Evolutionary conservation across 257 asterid species (phyloP).

Genomic region (Nicotiana knightiana): DNA sequence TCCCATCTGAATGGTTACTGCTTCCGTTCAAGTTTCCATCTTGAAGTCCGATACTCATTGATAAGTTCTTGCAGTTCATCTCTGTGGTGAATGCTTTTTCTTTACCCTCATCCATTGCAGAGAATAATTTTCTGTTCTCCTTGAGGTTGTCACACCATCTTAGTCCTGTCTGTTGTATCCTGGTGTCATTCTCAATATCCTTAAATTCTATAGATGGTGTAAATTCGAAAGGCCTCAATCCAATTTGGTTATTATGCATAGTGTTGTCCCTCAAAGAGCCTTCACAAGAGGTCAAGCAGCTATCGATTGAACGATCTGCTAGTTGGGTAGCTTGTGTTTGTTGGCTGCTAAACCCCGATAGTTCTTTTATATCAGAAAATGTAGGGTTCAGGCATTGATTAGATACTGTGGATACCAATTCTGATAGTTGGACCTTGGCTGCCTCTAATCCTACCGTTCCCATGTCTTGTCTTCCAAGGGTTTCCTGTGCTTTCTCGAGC

Average conservation of each 20-base stretch:
- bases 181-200: slow-evolving; percentile 25
- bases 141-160: slow-evolving; percentile 47
- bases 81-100: slow-evolving; percentile 31
- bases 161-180: slow-evolving; percentile 32
- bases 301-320: slow-evolving; percentile 55
- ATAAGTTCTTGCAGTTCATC: slow-evolving; percentile 32
- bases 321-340: slow-evolving; percentile 48
- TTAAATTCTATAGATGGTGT: slow-evolving; percentile 25
- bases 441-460: slow-evolving; percentile 68
- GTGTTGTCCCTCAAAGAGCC: slow-evolving; percentile 56
- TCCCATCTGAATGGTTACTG: slow-evolving; percentile 12
- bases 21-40: slow-evolving; percentile 39
- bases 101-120: slow-evolving; percentile 28
- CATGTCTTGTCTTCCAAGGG: slow-evolving; percentile 66
- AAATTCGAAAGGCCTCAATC: slow-evolving; percentile 30
- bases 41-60: slow-evolving; percentile 63
- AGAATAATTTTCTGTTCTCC: slow-evolving; percentile 28
- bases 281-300: slow-evolving; percentile 75
- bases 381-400: slow-evolving; percentile 65
- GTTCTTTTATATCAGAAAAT: slow-evolving; percentile 51
- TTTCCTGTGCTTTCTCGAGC: slow-evolving; percentile 87
- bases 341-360: slow-evolving; percentile 45
- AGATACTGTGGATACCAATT: slow-evolving; percentile 70
- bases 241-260: slow-evolving; percentile 33
- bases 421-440: slow-evolving; percentile 74